A percentile compares a stretch with the other conserved stretches of the same genome.
phyloP scores from a whole-genome alignment of 106 monocot genomes.

The Narthecium ossifragum region DNA sequence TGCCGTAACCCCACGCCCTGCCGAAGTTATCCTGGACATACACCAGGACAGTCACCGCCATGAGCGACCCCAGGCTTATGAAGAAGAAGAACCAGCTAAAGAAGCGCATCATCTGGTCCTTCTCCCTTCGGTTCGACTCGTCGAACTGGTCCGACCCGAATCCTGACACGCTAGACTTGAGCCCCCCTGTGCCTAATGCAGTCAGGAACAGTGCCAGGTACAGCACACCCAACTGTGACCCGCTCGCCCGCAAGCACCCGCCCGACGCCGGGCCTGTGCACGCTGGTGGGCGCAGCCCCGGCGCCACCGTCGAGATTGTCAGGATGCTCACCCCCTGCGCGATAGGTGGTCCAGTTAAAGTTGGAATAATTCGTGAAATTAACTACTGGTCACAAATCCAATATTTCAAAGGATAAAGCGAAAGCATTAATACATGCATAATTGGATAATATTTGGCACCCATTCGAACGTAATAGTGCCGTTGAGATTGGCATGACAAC shows the following conservation, averaged over 20 bases:
- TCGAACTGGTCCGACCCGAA: conserved; percentile 81
- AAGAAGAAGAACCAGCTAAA: conserved; percentile 88
- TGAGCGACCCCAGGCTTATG: conserved; percentile 60
- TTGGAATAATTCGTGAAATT: too few species aligned
- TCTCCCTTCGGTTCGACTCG: conserved; percentile 42
- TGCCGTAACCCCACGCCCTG: conserved; percentile 58
- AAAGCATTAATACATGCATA: background rate
- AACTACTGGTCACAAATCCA: too few species aligned
- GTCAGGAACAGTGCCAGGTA: conserved; percentile 55
- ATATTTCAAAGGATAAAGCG: background rate
- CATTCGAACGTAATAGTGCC: too few species aligned
- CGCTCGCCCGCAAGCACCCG: conserved; percentile 29
- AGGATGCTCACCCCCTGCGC: conserved; percentile 46
- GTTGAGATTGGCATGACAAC: too few species aligned
- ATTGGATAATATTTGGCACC: too few species aligned
- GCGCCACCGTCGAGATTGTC: conserved; percentile 55
- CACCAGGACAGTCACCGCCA: conserved; percentile 66
- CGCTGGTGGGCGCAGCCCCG: conserved; percentile 43
- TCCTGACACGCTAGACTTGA: conserved; percentile 75
- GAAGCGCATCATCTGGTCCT: conserved; percentile 44
- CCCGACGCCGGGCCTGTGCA: conserved; percentile 14
- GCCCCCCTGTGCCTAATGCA: conserved; percentile 57
- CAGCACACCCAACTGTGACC: conserved; percentile 41
- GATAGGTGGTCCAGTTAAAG: too few species aligned
- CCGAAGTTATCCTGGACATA: conserved; percentile 64